Evolutionary conservation across 805 yeast genomes (phyloP), one percentile per base, ranked within the genome.

Genomic region (Wickerhamiella musiphila): DNA sequence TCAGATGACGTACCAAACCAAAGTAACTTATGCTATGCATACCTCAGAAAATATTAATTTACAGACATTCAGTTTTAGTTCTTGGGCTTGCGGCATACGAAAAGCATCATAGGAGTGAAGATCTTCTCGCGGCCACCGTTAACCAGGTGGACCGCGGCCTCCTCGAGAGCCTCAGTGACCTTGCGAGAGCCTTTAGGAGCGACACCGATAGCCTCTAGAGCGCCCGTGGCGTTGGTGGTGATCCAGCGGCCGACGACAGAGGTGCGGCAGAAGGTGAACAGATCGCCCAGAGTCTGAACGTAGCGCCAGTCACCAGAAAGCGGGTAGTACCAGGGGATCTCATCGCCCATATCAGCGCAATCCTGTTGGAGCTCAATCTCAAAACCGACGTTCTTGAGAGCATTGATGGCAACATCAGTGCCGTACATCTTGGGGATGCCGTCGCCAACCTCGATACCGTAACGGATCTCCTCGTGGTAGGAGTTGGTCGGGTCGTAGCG

Each of bases 81-180:
- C 31, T 41, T 53, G 42, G 96, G 96, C 63, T 86, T 86, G 62
- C 70, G 76, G 46, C 70, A 83, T 43, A 90, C 70, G 53, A 73
- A 86, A 54, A 90, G 66, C 90, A 82, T 78, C 98, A 90, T 90
- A 49, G 98, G 98, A 25, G 96, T 86, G 63, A 90, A 90, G 44
- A 90, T 65, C 48, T 78, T 74, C 56, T 76, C 66, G 58, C 66
- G 67, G 55, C 94, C 98, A 58, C 98, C 98, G 35, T 73, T 78
- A 36, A 84, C 94, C 50, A 90, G 69, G 56, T 83, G 84, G 38
- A 86, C 74, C 35, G 96, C 96, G 39, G 98, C 98, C 54, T 84
- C 90, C 63, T 90, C 98, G 44, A 90, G 68, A 19, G 96, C 96
- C 40, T 59, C 66, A 26, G 96, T 82, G 42, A 90, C 95, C 62